Base-by-base conservation (phyloP, 768 basidiomycete genomes). In the Tubosaeta sp. region DNA sequence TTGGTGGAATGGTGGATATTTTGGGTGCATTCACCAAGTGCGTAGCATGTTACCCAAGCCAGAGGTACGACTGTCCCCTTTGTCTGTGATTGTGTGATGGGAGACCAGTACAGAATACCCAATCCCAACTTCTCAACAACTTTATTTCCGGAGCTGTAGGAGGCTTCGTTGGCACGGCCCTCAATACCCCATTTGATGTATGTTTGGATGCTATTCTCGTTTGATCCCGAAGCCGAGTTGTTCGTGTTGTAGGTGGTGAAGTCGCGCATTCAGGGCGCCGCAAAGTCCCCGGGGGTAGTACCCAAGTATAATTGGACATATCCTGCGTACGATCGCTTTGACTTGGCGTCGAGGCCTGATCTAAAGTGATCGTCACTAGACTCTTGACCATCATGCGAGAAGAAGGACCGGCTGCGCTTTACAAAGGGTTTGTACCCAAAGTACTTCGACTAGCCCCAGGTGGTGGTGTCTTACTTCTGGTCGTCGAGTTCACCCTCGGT, bases 251-350 rank as follows among this genome's bases (percentile, higher is more conserved):
- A 95, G 88, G 94, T 98, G 56, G 90, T 97, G 55, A 97, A 98
- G 72, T 94, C 93, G 14, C 88, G 95, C 43, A 94, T 98, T 35
- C 97, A 99, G 72, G 85, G 88, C 41, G 71, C 81, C 17, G 73
- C 74, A 38, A 82, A 77, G 57, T 62, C 76, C 27, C 80, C 87
- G 0, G 91, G 91, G 14, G 82, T 84, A n/a, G 70, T 70, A 1
- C 88, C 88, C 17, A 95, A 93, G 64, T 94, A 95, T 72, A 89
- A 88, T 71, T 97, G 95, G 95, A 86, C 95, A 49, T 94, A 95
- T 73, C 94, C 95, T 14, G 88, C 91, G 54, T 81, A 59, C 32
- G 73, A 55, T 41, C 34, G 50, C 27, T 49, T 26, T 58, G 31
- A 16, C 3, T 31, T 4, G 19, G 7, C 35, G 11, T 55, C 6